Conservation (phyloP, 2,329 filamentous ascomycete genomes). For the Thelonectria blattea region DNA sequence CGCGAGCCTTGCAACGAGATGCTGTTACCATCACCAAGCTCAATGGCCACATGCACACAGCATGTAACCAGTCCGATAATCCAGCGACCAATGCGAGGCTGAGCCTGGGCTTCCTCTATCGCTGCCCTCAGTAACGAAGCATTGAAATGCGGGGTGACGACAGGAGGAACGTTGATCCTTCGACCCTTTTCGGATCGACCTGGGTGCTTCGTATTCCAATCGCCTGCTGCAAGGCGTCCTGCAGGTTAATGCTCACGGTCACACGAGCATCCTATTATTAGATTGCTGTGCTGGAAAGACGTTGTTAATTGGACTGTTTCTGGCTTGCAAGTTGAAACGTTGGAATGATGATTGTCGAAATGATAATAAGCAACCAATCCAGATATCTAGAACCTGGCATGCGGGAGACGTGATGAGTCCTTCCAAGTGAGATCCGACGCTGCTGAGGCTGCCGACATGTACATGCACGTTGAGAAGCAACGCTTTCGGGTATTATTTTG, state of each 20-base stretch:
- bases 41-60: not conserved
- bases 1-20: too few relatives aligned
- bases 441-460: too few relatives aligned
- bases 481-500: too few relatives aligned
- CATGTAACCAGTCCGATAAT: not conserved
- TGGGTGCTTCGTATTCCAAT: not conserved
- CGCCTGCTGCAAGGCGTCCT: too few relatives aligned
- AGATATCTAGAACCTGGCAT: too few relatives aligned
- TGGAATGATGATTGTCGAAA: too few relatives aligned
- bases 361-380: not conserved
- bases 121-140: not conserved
- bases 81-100: not conserved
- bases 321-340: too few relatives aligned
- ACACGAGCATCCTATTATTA: not conserved
- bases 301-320: not conserved
- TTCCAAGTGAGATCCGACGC: too few relatives aligned
- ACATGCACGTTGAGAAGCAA: too few relatives aligned
- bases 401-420: too few relatives aligned
- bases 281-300: not conserved
- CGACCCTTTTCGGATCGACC: not conserved
- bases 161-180: not conserved
- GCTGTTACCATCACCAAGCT: not conserved
- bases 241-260: not conserved
- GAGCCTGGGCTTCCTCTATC: not conserved
- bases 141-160: not conserved